These are phyloP conservation scores for Trematosphaeria pertusa DNA, from an alignment of 2,329 filamentous ascomycete species.

Conservation along the genomic window DNA sequence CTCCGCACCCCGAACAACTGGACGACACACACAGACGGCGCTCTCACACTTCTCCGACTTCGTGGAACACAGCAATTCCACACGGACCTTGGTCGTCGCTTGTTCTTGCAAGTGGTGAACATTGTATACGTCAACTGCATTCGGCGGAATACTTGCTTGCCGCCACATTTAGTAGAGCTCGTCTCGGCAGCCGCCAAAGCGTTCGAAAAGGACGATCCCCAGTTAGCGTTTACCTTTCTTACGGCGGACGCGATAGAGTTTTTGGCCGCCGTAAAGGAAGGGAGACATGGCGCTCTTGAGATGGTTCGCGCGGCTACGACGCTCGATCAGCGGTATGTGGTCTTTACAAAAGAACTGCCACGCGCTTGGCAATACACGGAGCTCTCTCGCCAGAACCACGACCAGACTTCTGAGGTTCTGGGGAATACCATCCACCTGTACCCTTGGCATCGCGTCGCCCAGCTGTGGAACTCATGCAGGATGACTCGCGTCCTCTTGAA, in stretches of 20 bases:
- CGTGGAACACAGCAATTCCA: slow-evolving; percentile 17
- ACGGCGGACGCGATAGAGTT: slow-evolving; percentile 11
- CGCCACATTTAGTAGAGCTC: slow-evolving; percentile 13
- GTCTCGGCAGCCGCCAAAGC: slow-evolving; percentile 2
- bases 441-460: slow-evolving; percentile 12
- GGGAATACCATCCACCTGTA: slow-evolving; percentile 13
- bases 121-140: slow-evolving; percentile 19
- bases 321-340: slow-evolving; percentile 12
- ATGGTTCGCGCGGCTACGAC: slow-evolving; percentile 6
- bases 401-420: background rate
- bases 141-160: slow-evolving; percentile 9
- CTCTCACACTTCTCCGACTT: slow-evolving; percentile 20
- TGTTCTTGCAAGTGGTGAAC: slow-evolving; percentile 24
- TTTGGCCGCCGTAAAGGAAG: slow-evolving; percentile 8
- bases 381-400: background rate
- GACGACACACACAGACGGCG: slow-evolving; percentile 22
- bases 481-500: slow-evolving; percentile 27
- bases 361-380: slow-evolving; percentile 9
- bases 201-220: slow-evolving; percentile 6
- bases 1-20: slow-evolving; percentile 17
- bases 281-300: slow-evolving; percentile 2
- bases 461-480: slow-evolving; percentile 26
- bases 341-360: slow-evolving; percentile 6
- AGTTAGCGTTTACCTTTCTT: slow-evolving; percentile 6
- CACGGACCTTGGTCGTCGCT: slow-evolving; percentile 15